Evolutionary conservation across 208 protist genomes (phyloP), one percentile per base, ranked within the genome.

Genomic region (Wallacemonas sp.): DNA sequence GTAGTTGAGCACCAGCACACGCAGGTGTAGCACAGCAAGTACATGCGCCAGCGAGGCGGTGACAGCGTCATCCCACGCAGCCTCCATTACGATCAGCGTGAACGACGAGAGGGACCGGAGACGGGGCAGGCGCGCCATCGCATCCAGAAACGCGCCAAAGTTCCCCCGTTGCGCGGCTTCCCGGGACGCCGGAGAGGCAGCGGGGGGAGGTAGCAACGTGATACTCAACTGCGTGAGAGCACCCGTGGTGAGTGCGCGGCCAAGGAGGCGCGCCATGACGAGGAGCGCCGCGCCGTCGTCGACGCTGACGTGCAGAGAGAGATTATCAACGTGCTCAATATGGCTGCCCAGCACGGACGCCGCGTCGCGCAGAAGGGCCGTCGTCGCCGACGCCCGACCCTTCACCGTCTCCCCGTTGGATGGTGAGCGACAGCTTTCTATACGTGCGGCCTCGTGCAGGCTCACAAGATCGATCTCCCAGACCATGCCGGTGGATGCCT

Each of bases 61-160:
- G 17, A 66, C 32, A 3, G 26, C 44, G 36, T 81, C 76, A 50
- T 64, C 71, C 48, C 64, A 89, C 66, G 66, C 57, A n/a, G 8
- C 63, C 46, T 10, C 65, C 17, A 59, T 64, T 37, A 33, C 70
- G 21, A 26, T 37, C 63, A 27, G 53, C 42, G 5, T 57, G 50
- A 54, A 61, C 34, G 32, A 79, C 30, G 66, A 50, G n/a, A 90
- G 38, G 13, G 68, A 74, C 24, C 64, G 53, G 5, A 83, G 42
- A 0, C 61, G 63, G 29, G 39, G 24, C 9, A 76, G 61, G 48
- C 66, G 75, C 38, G 61, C 67, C 0, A 50, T 54, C 6, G 33
- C 62, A 19, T 29, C 26, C 10, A 53, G 66, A 9, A 64, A 58
- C 21, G 24, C 29, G 12, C n/a, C 61, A 32, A n/a, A 61, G 32